A percentile compares a stretch with the other conserved stretches of the same genome.
phyloP scores from a whole-genome alignment of 1,139 yeast species.

The Pneumocystis oryctolagi region DNA sequence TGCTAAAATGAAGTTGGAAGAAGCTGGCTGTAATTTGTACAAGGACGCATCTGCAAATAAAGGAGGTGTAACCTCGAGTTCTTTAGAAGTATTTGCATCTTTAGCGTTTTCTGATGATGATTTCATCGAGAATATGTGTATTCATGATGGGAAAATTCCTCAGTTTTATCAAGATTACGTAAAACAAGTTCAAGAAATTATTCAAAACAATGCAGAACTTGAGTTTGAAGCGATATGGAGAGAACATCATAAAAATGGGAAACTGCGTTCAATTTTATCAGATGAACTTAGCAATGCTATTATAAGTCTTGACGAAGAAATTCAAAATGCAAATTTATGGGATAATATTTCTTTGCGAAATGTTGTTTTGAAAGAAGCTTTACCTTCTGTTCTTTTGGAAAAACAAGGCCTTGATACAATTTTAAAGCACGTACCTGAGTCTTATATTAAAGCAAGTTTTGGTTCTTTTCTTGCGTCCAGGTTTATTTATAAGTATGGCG shows the following conservation, averaged over 20 bases:
- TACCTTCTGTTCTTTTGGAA: constrained; percentile 58
- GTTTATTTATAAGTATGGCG: constrained; percentile 74
- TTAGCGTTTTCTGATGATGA: constrained; percentile 77
- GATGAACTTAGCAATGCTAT: constrained; percentile 77
- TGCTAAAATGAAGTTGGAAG: constrained; percentile 73
- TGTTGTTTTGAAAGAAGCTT: constrained; percentile 55
- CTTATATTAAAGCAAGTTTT: constrained; percentile 76
- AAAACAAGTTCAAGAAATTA: constrained; percentile 58
- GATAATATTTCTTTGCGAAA: constrained; percentile 66
- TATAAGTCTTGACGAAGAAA: constrained; percentile 78
- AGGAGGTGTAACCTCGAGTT: constrained; percentile 97
- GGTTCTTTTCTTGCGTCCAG: constrained; percentile 82
- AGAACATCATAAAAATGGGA: constrained; percentile 51
- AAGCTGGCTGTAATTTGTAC: constrained; percentile 72
- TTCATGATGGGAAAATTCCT: constrained; percentile 39
- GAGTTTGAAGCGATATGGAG: constrained; percentile 86
- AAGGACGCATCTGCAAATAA: constrained; percentile 96
- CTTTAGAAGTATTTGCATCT: constrained; percentile 89
- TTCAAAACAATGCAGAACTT: constrained; percentile 60
- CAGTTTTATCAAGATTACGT: constrained; percentile 71
- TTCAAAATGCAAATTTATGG: constrained; percentile 75
- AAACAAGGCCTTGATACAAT: constrained; percentile 65
- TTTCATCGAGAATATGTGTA: constrained; percentile 63
- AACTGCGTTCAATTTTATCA: constrained; percentile 62
- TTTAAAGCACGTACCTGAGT: constrained; percentile 65